Evolutionary conservation across 1,284 basidiomycete species (phyloP).

Genomic region (Naganishia cerealis): DNA sequence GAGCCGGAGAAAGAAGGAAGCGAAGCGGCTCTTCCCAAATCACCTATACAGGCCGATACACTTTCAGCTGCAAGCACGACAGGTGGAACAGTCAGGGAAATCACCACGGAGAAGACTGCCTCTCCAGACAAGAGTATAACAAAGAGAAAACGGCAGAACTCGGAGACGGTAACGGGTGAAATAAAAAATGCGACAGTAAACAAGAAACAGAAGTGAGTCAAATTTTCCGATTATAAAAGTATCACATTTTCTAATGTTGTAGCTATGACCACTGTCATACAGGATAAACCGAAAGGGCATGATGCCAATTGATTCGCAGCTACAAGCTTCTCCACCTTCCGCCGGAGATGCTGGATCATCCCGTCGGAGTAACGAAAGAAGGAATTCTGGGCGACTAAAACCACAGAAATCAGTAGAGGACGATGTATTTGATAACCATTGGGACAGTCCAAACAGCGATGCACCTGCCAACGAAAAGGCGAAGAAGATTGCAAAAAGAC

Average conservation of each 20-base stretch:
- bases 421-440: constrained; percentile 14
- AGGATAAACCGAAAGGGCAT: constrained; percentile 10
- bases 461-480: background rate
- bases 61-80: background rate
- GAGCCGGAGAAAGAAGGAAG: background rate
- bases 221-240: background rate
- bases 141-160: background rate
- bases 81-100: too few species aligned
- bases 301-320: constrained; percentile 17
- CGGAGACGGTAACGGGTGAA: background rate
- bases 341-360: constrained; percentile 11
- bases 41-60: background rate
- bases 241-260: background rate
- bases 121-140: background rate
- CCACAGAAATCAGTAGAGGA: constrained; percentile 11
- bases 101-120: background rate
- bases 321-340: background rate
- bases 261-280: background rate
- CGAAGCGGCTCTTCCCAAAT: background rate
- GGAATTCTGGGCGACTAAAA: background rate
- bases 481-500: background rate
- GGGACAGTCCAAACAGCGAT: background rate
- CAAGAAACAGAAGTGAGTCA: constrained; percentile 21
- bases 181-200: background rate
- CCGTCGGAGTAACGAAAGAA: background rate